These are phyloP conservation scores for Metarhizium brunneum DNA, from an alignment of 2,329 filamentous ascomycete genomes.

Conservation along the genomic window DNA sequence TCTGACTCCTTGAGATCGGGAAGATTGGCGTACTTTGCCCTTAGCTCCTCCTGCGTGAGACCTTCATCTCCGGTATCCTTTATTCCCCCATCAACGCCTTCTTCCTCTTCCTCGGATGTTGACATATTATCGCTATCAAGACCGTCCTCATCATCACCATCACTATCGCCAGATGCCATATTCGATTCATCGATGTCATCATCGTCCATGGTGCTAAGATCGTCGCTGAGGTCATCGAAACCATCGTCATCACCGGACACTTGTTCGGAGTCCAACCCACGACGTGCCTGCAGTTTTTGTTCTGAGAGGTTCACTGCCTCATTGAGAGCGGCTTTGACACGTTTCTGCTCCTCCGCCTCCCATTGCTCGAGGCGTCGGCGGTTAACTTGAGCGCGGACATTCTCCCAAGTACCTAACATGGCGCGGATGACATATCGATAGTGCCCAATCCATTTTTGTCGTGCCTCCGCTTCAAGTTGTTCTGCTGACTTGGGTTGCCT, in stretches of 20 bases:
- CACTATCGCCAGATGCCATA: conserved; percentile 22
- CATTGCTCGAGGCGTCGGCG: conserved; percentile 49
- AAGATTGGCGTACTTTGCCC: conserved; percentile 58
- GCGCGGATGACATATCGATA: conserved; percentile 63
- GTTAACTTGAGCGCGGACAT: conserved; percentile 53
- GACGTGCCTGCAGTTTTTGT: conserved; percentile 56
- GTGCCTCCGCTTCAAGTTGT: conserved; percentile 72
- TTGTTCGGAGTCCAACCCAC: conserved; percentile 43
- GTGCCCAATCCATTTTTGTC: conserved; percentile 53
- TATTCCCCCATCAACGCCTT: conserved; percentile 48
- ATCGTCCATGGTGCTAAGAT: conserved; percentile 26
- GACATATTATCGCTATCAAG: conserved; percentile 44
- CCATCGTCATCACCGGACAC: conserved; percentile 35
- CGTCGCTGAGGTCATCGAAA: conserved; percentile 38
- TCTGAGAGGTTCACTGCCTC: conserved; percentile 66
- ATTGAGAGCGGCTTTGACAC: conserved; percentile 59
- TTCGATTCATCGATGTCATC: conserved; percentile 24
- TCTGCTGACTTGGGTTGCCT: conserved; percentile 69
- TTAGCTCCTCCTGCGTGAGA: conserved; percentile 60
- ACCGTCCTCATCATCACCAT: conserved; percentile 31
- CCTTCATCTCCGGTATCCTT: conserved; percentile 49
- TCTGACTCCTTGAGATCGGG: conserved; percentile 31
- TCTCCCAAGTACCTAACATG: conserved; percentile 52
- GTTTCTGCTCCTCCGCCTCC: conserved; percentile 56
- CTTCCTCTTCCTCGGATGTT: conserved; percentile 53